Evolutionary conservation across 345 rosid genomes (phyloP).

Genomic region (Cardamine chenopodiifolia): DNA sequence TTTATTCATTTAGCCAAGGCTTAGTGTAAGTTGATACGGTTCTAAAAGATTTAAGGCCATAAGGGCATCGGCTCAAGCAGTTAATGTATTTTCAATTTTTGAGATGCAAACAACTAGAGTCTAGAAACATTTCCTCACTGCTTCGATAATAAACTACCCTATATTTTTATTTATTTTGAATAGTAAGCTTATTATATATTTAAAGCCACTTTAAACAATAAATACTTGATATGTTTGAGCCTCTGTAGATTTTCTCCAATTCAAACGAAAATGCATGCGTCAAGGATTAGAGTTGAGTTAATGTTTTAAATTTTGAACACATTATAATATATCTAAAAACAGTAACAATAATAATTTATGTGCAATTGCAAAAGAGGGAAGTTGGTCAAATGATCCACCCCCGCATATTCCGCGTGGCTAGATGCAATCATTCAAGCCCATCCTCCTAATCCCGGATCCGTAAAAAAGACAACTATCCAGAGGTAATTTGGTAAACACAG

Average conservation of each 20-base stretch:
- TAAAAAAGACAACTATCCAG: not conserved
- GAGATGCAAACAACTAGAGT: not conserved
- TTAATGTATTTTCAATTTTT: not conserved
- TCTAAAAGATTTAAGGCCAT: too few relatives aligned
- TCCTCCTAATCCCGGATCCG: conserved; percentile 4
- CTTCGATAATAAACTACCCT: not conserved
- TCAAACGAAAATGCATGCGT: not conserved
- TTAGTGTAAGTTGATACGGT: too few relatives aligned
- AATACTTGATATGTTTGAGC: not conserved
- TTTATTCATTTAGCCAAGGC: too few relatives aligned
- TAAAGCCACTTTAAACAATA: not conserved
- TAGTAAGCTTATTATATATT: not conserved
- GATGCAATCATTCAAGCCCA: conserved; percentile 44
- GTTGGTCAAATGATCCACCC: conserved; percentile 37
- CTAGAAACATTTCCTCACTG: not conserved
- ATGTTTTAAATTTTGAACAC: not conserved
- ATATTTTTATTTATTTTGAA: not conserved
- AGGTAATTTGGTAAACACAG: conserved; percentile 28
- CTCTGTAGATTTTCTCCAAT: not conserved
- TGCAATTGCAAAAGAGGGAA: not conserved
- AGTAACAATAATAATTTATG: not conserved
- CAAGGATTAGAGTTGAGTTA: not conserved
- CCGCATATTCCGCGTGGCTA: conserved; percentile 55
- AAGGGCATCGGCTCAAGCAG: not conserved
- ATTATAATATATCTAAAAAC: not conserved